phyloP scores from a whole-genome alignment of 805 yeast genomes.

The Monosporozyma unispora region DNA sequence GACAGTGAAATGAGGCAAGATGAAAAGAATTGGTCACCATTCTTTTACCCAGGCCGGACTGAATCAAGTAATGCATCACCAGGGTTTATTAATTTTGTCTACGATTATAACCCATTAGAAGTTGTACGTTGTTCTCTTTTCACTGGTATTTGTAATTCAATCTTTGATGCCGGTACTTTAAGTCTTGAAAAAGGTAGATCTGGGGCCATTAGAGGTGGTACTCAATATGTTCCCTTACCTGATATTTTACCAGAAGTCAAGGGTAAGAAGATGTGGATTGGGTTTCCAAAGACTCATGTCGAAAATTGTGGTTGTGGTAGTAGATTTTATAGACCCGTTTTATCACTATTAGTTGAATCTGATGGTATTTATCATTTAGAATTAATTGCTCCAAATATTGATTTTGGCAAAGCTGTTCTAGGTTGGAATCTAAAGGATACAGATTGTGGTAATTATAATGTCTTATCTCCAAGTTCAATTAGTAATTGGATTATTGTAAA shows the following conservation, averaged over 20 bases:
- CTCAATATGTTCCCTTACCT: slow-evolving; percentile 12
- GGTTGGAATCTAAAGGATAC: slow-evolving; percentile 13
- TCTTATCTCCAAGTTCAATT: slow-evolving; percentile 14
- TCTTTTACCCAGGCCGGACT: slow-evolving; percentile 7
- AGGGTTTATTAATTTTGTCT: slow-evolving; percentile 12
- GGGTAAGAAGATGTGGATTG: slow-evolving; percentile 15
- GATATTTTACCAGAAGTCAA: slow-evolving; percentile 9
- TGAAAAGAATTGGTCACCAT: slow-evolving; percentile 15
- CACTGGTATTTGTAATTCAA: slow-evolving; percentile 10
- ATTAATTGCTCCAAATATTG: slow-evolving; percentile 11
- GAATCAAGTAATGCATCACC: slow-evolving; percentile 14
- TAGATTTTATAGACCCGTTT: slow-evolving; percentile 14
- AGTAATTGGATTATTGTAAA: slow-evolving; percentile 13
- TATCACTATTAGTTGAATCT: slow-evolving; percentile 8
- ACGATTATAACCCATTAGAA: slow-evolving; percentile 11
- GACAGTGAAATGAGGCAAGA: slow-evolving; percentile 4
- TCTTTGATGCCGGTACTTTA: slow-evolving; percentile 9
- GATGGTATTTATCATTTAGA: slow-evolving; percentile 12
- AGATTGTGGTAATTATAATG: slow-evolving; percentile 9
- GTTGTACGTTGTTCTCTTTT: slow-evolving; percentile 11
- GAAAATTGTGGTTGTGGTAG: slow-evolving; percentile 15
- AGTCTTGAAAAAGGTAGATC: slow-evolving; percentile 6
- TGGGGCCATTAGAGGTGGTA: slow-evolving; percentile 10
- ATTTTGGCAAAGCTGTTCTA: slow-evolving; percentile 10
- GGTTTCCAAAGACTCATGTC: slow-evolving; percentile 15